Conservation (phyloP, 495 filamentous ascomycete species). For the Neurospora africana region DNA sequence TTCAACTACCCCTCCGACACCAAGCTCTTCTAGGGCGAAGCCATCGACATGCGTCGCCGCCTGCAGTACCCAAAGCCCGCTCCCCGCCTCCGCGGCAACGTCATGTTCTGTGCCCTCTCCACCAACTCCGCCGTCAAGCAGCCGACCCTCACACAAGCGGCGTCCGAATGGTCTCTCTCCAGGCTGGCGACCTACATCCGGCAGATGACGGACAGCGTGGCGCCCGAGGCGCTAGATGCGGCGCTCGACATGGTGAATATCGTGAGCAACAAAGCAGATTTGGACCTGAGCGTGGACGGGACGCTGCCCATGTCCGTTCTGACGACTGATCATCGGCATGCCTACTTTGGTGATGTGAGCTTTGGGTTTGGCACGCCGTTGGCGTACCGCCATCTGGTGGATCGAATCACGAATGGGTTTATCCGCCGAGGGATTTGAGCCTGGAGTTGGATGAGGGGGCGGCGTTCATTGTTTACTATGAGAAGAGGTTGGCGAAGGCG, state of each 20-base stretch:
- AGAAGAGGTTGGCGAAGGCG: conserved; percentile 21
- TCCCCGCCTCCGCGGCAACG: conserved; percentile 25
- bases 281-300: conserved; percentile 20
- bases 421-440: conserved; percentile 12
- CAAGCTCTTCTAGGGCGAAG: conserved; percentile 24
- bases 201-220: conserved; percentile 24
- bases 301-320: conserved; percentile 19
- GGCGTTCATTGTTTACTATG: conserved; percentile 33
- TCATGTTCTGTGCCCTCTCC: conserved; percentile 22
- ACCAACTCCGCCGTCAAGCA: conserved; percentile 7
- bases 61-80: conserved; percentile 21
- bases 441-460: conserved; percentile 30
- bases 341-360: conserved; percentile 14
- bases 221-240: conserved; percentile 18
- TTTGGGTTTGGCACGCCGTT: conserved; percentile 22
- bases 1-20: conserved; percentile 20
- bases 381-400: conserved; percentile 20
- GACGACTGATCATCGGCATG: conserved; percentile 25
- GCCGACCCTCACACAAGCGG: conserved; percentile 22
- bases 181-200: conserved; percentile 30
- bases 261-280: conserved; percentile 27
- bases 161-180: conserved; percentile 26
- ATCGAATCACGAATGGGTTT: conserved; percentile 21
- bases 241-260: conserved; percentile 23
- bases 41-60: conserved; percentile 31